Conservation (phyloP, 2,329 filamentous ascomycete species). For the Phialophora verrucosa region DNA sequence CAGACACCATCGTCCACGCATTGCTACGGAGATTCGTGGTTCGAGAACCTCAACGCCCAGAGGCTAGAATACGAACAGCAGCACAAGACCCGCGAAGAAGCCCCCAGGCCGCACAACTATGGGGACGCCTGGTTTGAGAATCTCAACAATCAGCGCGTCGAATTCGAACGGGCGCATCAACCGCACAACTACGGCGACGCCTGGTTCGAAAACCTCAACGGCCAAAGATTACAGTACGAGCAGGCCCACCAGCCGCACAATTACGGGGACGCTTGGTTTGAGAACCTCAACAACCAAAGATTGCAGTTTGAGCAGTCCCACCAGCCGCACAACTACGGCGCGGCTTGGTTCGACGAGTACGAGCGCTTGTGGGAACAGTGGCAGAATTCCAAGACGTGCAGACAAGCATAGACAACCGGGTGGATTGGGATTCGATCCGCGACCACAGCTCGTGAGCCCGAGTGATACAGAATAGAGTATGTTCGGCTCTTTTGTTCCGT, state of each 20-base stretch:
- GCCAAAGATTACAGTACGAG: constrained; percentile 24
- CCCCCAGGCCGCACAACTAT: constrained; percentile 17
- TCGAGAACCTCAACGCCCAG: constrained; percentile 30
- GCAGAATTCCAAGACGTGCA: constrained; percentile 20
- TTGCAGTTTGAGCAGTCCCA: constrained; percentile 22
- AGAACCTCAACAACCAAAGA: constrained; percentile 30
- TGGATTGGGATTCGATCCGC: not conserved
- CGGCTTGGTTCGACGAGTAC: constrained; percentile 29
- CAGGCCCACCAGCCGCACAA: constrained; percentile 20
- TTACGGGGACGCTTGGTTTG: constrained; percentile 32
- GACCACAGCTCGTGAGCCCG: not conserved
- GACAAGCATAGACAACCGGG: constrained; percentile 12
- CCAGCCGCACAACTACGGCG: constrained; percentile 27
- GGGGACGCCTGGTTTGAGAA: constrained; percentile 33
- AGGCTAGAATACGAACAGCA: constrained; percentile 21
- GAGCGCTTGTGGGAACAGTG: constrained; percentile 30
- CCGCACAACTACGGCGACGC: constrained; percentile 30
- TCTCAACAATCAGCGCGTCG: constrained; percentile 11
- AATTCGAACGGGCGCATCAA: constrained; percentile 6
- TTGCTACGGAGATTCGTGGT: constrained; percentile 31
- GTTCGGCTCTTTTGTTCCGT: not conserved
- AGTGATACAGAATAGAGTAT: not conserved
- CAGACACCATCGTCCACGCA: constrained; percentile 7
- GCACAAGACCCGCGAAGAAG: not conserved
- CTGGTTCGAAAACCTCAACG: constrained; percentile 33